Conservation (phyloP, 169 alveolate species). For the Perkinsus olseni region DNA sequence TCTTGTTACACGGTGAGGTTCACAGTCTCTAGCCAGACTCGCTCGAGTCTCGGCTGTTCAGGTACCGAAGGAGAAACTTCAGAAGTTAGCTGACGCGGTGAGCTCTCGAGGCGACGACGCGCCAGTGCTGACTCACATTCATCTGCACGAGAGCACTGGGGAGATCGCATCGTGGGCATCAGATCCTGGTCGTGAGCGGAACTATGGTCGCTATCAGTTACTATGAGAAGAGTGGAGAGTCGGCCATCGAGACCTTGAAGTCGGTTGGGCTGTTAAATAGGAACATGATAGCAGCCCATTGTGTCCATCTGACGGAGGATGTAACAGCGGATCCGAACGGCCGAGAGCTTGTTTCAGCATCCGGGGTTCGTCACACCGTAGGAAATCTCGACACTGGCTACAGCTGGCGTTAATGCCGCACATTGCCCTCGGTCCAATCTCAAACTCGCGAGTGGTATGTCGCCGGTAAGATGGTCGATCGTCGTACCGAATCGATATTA, state of each 20-base stretch:
- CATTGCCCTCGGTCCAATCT: constrained; percentile 18
- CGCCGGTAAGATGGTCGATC: neutral
- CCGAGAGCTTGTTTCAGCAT: too few relatives aligned
- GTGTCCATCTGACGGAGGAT: constrained; percentile 14
- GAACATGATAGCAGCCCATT: neutral
- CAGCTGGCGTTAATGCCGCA: neutral
- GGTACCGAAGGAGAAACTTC: neutral
- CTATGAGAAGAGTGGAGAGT: neutral
- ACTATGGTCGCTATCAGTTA: neutral
- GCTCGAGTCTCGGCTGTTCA: neutral
- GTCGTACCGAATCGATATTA: neutral
- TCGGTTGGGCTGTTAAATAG: constrained; percentile 10
- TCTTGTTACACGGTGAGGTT: neutral
- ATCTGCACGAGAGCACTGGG: neutral
- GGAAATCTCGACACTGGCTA: neutral
- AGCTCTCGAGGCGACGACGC: neutral
- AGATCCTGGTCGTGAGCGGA: neutral
- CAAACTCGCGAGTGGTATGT: constrained; percentile 13
- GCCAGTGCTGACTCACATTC: constrained; percentile 3
- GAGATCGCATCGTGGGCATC: neutral
- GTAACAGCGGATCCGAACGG: neutral
- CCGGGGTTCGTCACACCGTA: neutral
- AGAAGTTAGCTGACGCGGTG: neutral
- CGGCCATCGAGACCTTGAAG: neutral
- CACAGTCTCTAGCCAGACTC: neutral